These are phyloP conservation scores for Hanseniaspora occidentalis DNA, from an alignment of 805 yeast genomes.

Conservation along the genomic window DNA sequence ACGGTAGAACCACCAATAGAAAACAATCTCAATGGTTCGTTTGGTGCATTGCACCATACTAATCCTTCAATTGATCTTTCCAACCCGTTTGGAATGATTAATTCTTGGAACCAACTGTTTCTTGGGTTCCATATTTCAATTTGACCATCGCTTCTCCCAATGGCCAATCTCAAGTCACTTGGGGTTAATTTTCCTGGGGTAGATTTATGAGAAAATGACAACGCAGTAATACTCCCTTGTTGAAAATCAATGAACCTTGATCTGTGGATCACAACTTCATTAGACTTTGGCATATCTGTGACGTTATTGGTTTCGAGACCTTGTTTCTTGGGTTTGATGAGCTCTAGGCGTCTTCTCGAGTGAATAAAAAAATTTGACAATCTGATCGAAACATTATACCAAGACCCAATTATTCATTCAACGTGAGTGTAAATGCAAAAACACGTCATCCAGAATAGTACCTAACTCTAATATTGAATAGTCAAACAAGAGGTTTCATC, in stretches of 20 bases:
- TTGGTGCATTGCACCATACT: constrained; percentile 52
- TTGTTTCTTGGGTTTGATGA: neutral
- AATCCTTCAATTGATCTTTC: constrained; percentile 84
- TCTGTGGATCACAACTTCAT: constrained; percentile 42
- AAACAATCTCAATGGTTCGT: constrained; percentile 56
- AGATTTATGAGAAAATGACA: constrained; percentile 61
- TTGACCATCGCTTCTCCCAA: constrained; percentile 89
- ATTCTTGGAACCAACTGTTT: constrained; percentile 70
- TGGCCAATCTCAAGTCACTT: constrained; percentile 60
- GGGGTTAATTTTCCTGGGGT: constrained; percentile 32
- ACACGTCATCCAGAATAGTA: too few relatives aligned
- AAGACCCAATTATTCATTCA: too few relatives aligned
- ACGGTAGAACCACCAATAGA: constrained; percentile 90
- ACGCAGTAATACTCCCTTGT: constrained; percentile 72
- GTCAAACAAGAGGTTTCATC: too few relatives aligned
- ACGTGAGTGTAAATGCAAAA: too few relatives aligned
- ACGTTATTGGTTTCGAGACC: neutral
- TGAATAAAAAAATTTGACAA: too few relatives aligned
- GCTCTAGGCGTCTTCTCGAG: too few relatives aligned
- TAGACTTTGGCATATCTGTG: constrained; percentile 28
- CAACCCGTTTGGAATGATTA: constrained; percentile 59
- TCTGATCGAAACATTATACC: too few relatives aligned
- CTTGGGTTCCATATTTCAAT: constrained; percentile 57
- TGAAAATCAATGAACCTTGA: constrained; percentile 84
- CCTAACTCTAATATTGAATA: too few relatives aligned